phyloP scores from a whole-genome alignment of 2,329 filamentous ascomycete species.

The Mycogone perniciosa region DNA sequence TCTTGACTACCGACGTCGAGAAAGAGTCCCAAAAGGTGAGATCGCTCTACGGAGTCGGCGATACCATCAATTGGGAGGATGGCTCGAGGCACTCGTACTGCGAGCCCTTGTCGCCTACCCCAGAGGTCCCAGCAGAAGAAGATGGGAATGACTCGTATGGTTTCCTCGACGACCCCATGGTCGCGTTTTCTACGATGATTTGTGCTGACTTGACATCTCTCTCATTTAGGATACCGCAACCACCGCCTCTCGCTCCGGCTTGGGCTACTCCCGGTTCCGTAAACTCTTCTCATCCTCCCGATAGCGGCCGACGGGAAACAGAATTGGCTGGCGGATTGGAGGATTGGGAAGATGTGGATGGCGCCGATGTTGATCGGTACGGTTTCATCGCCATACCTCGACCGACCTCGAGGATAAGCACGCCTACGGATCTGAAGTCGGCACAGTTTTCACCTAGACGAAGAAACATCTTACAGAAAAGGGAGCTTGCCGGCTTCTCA shows the following conservation, averaged over 20 bases:
- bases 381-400: constrained; percentile 54
- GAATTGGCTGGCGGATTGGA: constrained; percentile 55
- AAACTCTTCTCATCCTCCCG: constrained; percentile 39
- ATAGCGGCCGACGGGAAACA: constrained; percentile 34
- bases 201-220: constrained; percentile 23
- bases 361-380: constrained; percentile 58
- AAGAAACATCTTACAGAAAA: constrained; percentile 39
- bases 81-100: constrained; percentile 41
- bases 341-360: constrained; percentile 60
- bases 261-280: constrained; percentile 35
- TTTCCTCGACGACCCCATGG: constrained; percentile 37
- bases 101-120: constrained; percentile 43
- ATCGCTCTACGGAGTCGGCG: constrained; percentile 56
- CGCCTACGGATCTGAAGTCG: constrained; percentile 36
- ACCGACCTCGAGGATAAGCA: constrained; percentile 35
- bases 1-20: constrained; percentile 50
- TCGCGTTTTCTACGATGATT: constrained; percentile 18
- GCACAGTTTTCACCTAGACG: constrained; percentile 39
- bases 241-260: constrained; percentile 24
- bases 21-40: constrained; percentile 62
- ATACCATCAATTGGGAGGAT: constrained; percentile 47
- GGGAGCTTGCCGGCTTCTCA: constrained; percentile 28
- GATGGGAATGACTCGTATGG: constrained; percentile 51
- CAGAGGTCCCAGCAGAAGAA: constrained; percentile 46
- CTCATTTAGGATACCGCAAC: constrained; percentile 21